Percentiles rank a stretch among this genome's conserved stretches.
phyloP scores from a whole-genome alignment of 352 stramenopile genomes.

The Thalassiosira ordinaria region DNA sequence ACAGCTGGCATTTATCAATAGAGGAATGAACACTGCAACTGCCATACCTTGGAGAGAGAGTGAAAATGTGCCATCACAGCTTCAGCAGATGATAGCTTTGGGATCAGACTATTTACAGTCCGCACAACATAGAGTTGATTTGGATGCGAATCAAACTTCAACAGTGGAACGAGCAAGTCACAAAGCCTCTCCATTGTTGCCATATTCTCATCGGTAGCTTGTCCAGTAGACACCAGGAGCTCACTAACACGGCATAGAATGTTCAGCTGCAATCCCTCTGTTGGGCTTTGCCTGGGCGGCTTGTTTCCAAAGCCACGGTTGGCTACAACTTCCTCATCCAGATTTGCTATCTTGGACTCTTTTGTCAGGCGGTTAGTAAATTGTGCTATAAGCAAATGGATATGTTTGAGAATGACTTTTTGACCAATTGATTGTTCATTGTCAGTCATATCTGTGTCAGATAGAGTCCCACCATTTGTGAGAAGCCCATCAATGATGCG shows the following conservation, averaged over 20 bases:
- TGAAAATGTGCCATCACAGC: conserved; percentile 63
- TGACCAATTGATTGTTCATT: conserved; percentile 37
- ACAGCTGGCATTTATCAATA: too few relatives aligned
- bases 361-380: conserved; percentile 59
- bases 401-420: conserved; percentile 54
- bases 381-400: conserved; percentile 68
- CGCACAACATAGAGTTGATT: conserved; percentile 75
- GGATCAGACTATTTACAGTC: conserved; percentile 74
- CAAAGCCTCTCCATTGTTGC: conserved; percentile 69
- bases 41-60: conserved; percentile 73
- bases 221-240: conserved; percentile 59
- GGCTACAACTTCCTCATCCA: conserved; percentile 39
- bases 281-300: conserved; percentile 30
- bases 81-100: conserved; percentile 51
- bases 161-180: conserved; percentile 74
- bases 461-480: conserved; percentile 45
- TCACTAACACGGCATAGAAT: conserved; percentile 83
- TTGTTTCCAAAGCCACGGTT: conserved; percentile 23
- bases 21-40: too few relatives aligned
- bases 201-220: conserved; percentile 38
- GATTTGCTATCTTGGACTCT: conserved; percentile 50
- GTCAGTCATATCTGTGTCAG: conserved; percentile 6
- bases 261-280: conserved; percentile 62
- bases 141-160: conserved; percentile 67
- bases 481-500: conserved; percentile 81